phyloP scores from a whole-genome alignment of 768 basidiomycete genomes.

The Coprinopsis marcescibilis region DNA sequence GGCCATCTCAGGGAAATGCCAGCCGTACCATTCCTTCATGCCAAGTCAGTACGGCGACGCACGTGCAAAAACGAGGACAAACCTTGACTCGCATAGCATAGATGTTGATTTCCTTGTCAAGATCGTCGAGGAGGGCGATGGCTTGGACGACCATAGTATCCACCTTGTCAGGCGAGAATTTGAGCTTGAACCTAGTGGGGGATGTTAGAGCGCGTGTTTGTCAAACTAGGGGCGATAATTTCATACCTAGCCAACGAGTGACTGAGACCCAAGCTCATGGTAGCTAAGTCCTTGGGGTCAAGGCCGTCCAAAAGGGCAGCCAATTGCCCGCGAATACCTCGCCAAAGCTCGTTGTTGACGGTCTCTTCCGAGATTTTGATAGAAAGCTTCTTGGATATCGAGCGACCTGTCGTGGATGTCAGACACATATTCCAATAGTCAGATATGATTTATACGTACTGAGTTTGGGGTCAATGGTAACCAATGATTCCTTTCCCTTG shows the following conservation, averaged over 20 bases:
- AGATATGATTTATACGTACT: conserved; percentile 44
- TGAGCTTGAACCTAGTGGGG: conserved; percentile 83
- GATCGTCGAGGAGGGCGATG: conserved; percentile 93
- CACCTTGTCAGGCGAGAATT: conserved; percentile 99
- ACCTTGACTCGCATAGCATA: conserved; percentile 99
- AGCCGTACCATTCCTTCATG: conserved; percentile 97
- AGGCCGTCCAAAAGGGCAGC: conserved; percentile 82
- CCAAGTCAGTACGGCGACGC: not conserved
- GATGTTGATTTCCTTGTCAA: conserved; percentile 99
- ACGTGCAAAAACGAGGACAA: conserved; percentile 1
- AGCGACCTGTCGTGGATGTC: conserved; percentile 53
- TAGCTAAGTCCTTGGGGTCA: conserved; percentile 90
- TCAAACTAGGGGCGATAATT: not conserved
- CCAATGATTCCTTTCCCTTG: conserved; percentile 77
- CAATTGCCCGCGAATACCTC: conserved; percentile 90
- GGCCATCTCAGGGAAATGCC: conserved; percentile 99
- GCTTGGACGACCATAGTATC: conserved; percentile 99
- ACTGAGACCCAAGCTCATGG: conserved; percentile 96
- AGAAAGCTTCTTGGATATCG: conserved; percentile 90
- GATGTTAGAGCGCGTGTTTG: not conserved
- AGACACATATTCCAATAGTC: not conserved
- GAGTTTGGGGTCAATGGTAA: conserved; percentile 87
- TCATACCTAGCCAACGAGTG: conserved; percentile 90
- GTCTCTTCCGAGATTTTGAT: conserved; percentile 74
- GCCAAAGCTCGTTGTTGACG: conserved; percentile 72